phyloP scores from a whole-genome alignment of 768 basidiomycete genomes.

The Leccinum incarnatum region DNA sequence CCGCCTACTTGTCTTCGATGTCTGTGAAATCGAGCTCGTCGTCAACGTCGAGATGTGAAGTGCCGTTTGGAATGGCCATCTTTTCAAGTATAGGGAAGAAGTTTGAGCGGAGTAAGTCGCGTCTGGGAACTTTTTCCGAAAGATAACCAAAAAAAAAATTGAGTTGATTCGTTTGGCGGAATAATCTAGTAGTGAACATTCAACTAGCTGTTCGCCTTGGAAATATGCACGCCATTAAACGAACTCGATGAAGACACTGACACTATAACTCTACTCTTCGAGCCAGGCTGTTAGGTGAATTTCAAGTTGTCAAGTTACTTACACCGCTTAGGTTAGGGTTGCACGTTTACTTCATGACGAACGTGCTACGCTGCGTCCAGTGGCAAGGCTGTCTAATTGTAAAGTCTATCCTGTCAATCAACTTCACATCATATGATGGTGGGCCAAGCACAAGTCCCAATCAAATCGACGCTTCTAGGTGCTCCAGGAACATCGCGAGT shows the following conservation, averaged over 20 bases:
- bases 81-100: conserved; percentile 19
- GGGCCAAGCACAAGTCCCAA: not conserved
- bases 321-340: conserved; percentile 5
- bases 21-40: conserved; percentile 84
- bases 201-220: not conserved
- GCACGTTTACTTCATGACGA: conserved; percentile 2
- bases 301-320: not conserved
- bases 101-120: not conserved
- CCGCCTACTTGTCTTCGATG: conserved; percentile 77
- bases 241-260: not conserved
- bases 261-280: not conserved
- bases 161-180: not conserved
- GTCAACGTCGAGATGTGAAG: conserved; percentile 36
- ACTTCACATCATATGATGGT: not conserved
- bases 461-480: not conserved
- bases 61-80: conserved; percentile 46
- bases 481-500: conserved; percentile 3
- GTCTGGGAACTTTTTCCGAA: not conserved
- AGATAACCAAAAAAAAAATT: not conserved
- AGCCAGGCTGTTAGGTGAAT: not conserved
- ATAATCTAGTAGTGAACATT: not conserved
- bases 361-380: conserved; percentile 3
- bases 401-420: not conserved
- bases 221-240: not conserved
- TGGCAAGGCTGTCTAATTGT: not conserved